Evolutionary conservation across 345 rosid genomes (phyloP).

Genomic region (Rubroshorea leprosula): DNA sequence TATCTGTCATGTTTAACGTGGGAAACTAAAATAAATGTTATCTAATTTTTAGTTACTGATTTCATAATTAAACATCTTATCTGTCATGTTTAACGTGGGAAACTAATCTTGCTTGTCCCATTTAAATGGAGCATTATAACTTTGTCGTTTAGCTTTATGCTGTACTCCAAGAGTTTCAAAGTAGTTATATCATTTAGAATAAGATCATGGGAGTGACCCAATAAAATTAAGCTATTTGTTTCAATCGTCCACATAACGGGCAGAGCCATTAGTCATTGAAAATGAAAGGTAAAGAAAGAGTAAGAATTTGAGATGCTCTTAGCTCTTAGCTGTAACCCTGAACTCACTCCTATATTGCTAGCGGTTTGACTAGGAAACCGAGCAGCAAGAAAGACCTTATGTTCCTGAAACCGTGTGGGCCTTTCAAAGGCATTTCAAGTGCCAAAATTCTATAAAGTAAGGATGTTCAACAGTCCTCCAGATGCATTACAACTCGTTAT

Average conservation of each 20-base stretch:
- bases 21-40: neutral
- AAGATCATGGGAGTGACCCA: too few species aligned
- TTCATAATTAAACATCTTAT: neutral
- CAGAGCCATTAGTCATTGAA: constrained; percentile 3
- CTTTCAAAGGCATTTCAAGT: neutral
- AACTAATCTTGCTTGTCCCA: too few species aligned
- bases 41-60: neutral
- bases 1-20: neutral
- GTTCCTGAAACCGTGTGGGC: constrained; percentile 19
- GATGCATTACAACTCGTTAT: too few species aligned
- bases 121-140: neutral
- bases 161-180: too few species aligned
- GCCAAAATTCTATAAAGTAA: too few species aligned
- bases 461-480: too few species aligned
- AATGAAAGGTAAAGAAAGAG: neutral
- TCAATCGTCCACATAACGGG: neutral
- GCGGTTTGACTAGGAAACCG: constrained; percentile 13
- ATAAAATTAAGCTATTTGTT: neutral
- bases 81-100: neutral
- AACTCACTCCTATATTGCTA: neutral
- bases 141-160: neutral
- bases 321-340: neutral
- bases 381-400: neutral
- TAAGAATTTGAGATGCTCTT: too few species aligned
- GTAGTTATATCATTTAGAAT: too few species aligned